Conservation (phyloP, 345 rosid genomes). For the Iberis pinnata region DNA sequence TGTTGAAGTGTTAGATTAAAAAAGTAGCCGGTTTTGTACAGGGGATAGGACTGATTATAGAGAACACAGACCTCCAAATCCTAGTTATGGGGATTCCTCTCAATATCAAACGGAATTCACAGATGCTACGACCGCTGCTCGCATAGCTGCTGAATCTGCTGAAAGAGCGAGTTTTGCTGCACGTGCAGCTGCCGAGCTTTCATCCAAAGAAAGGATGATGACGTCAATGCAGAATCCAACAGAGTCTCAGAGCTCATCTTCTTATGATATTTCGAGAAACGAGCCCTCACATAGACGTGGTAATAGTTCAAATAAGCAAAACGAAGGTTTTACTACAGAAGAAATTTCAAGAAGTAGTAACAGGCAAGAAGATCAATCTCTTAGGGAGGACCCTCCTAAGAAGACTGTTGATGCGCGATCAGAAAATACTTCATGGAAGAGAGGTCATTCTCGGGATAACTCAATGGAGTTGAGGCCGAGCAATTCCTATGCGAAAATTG, state of each 20-base stretch:
- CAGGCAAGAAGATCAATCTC: conserved; percentile 14
- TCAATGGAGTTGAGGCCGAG: conserved; percentile 32
- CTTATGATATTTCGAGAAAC: conserved; percentile 28
- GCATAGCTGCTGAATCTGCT: conserved; percentile 94
- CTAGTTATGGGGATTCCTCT: conserved; percentile 30
- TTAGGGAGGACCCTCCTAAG: conserved; percentile 1
- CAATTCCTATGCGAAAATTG: conserved; percentile 27
- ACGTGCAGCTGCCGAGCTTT: conserved; percentile 86
- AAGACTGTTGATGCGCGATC: conserved; percentile 9
- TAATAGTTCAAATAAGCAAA: conserved; percentile 27
- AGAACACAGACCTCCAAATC: conserved; percentile 38
- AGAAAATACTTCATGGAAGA: conserved; percentile 19
- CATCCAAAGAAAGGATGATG: conserved; percentile 46
- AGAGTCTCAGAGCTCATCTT: conserved; percentile 30
- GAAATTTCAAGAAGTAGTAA: conserved; percentile 13
- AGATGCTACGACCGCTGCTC: conserved; percentile 90
- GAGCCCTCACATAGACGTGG: conserved; percentile 10
- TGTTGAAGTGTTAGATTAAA: conserved; percentile 5
- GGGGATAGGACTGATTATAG: conserved; percentile 37
- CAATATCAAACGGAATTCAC: conserved; percentile 63
- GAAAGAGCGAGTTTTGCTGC: conserved; percentile 97
- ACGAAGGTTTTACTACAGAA: conserved; percentile 18
- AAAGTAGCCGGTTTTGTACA: conserved; percentile 18
- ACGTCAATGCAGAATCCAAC: conserved; percentile 31
- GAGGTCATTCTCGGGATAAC: conserved; percentile 41